Percentiles rank a stretch among this genome's conserved stretches.
These are phyloP conservation scores for Alternaria rosae DNA, from an alignment of 2,329 filamentous ascomycete genomes.

Conservation along the genomic window DNA sequence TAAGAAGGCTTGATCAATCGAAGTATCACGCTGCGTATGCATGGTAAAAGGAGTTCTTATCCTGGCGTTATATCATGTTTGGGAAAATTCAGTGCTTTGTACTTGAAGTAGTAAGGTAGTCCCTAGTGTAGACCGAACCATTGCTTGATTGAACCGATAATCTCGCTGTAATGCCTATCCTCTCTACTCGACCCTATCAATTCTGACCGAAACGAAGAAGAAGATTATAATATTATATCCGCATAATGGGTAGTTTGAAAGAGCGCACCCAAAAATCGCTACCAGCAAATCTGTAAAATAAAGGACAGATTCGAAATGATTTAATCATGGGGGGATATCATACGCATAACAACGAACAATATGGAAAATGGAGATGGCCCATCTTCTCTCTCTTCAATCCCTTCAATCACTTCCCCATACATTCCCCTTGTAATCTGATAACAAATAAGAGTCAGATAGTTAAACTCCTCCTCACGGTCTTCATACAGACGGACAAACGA, in stretches of 20 bases:
- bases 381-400: not conserved
- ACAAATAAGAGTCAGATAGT: not conserved
- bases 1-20: conserved; percentile 52
- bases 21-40: not conserved
- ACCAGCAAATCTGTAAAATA: not conserved
- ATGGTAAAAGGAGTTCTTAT: not conserved
- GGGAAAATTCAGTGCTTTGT: not conserved
- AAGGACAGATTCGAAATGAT: not conserved
- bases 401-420: not conserved
- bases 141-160: not conserved
- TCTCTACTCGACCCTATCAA: not conserved
- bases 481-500: not conserved
- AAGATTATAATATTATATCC: conserved; percentile 3
- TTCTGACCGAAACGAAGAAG: not conserved
- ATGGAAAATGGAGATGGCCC: not conserved
- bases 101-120: not conserved
- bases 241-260: not conserved
- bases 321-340: conserved; percentile 11
- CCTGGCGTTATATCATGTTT: not conserved
- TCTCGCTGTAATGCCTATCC: not conserved
- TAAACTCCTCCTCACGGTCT: not conserved
- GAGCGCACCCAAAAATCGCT: not conserved
- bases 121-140: not conserved
- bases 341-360: conserved; percentile 6
- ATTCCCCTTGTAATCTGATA: not conserved